Base-by-base conservation (phyloP, 2,329 filamentous ascomycete species). In the Biscogniauxia mediterranea region DNA sequence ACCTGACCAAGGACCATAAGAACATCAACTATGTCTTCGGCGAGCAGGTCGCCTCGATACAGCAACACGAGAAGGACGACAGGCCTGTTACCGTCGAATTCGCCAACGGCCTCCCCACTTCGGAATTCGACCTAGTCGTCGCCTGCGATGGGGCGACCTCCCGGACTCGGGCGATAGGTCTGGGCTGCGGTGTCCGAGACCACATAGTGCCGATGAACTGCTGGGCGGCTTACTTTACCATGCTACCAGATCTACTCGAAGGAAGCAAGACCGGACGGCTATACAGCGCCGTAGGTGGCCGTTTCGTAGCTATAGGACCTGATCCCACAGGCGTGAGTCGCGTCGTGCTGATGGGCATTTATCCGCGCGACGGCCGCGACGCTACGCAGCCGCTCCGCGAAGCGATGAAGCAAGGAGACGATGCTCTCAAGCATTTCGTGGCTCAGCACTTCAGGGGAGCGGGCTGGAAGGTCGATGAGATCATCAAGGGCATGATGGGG, bases 81-180 rank as follows among this genome's bases (percentile, higher is more conserved):
- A 71, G 72, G 0, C 73, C 74, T 2, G 66, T 79, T 53, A 71
- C 64, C 1, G 77, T 82, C 28, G 73, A 78, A 28, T 80, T 81
- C 61, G 64, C 71, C 15, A 79, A 78, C 51, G 72, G 75, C 25
- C 63, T 68, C 3, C 73, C 73, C 7, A 63, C 73, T 5, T 55
- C 74, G 3, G 66, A 75, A n/a, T 83, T 73, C 62, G 80, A 83
- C 59, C 75, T 84, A 2, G 76, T 84, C 17, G 77, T 83, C 13
- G 80, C 78, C 21, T 79, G 77, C 58, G 81, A 83, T 61, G 81
- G 81, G 1, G 70, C 78, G 11, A 78, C 74, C 1, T 83, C 81
- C 2, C 71, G 76, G 50, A 83, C 79, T 25, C 74, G 81, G 52
- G 77, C 79, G 1, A 73, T 82, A 8, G 79, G 76, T 15, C 69